Base-by-base conservation (phyloP, 371 early-diverging fungal species). In the Rhizoclosmatium hyalinum region DNA sequence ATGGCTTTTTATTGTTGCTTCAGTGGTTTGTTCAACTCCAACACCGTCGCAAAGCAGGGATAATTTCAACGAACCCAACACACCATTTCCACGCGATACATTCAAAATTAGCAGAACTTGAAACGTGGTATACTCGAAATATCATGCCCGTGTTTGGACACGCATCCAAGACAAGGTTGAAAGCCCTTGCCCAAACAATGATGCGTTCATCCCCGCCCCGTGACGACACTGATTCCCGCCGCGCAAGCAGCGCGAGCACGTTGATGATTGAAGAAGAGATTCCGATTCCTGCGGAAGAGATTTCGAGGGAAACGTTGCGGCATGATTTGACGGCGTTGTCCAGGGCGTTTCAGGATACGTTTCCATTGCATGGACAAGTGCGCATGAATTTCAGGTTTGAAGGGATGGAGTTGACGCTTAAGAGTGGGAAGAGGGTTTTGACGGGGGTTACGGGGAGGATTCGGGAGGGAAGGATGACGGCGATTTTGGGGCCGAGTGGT, bases 401-500 rank as follows among this genome's bases (percentile, higher is more conserved):
- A 39, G 79, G 85, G 67, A 64, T 91, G 12, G 85, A 86, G 3
- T 69, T 91, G 21, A 78, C 72, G 3, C 75, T 91, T 14, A 82
- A 87, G 12, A 82, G 81, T 53, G 91, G 89, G n/a, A 77, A 82
- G 0, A 79, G 81, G 21, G 84, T 91, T 64, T 81, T 91, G 79
- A 72, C 74, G 75, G 82, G 81, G 62, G 84, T 90, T 8, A 70
- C 76, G 72, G 82, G 85, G 79, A 64, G 62, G 5, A 74, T 89
- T 46, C 42, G 75, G 21, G 67, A 81, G n/a, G 89, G 90, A 10
- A 78, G 90, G 41, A 78, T 87, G 5, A 88, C 88, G 42, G 92
- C 92, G 43, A 92, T 95, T 75, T 90, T 95, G 90, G 95, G 95
- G 2, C 90, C 93, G 3, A 87, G 87, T 5, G 94, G 95, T 2